Conservation (phyloP, 441 rosid genomes). For the Erodium chrysanthum region DNA sequence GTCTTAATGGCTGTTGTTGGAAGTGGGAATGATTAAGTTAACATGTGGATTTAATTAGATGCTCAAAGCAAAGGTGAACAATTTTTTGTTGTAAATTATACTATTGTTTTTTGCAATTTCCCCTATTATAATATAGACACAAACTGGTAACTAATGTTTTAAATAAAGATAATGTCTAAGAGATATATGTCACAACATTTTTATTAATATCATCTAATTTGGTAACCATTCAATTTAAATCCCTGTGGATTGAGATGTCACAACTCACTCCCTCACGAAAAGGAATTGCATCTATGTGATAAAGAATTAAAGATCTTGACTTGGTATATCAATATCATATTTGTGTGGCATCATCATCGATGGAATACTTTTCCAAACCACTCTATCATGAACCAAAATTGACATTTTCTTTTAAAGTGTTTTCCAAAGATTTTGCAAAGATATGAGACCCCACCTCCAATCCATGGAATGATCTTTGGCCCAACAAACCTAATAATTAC, state of each 20-base stretch:
- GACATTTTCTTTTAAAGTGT: background rate
- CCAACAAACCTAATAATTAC: background rate
- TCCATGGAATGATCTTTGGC: background rate
- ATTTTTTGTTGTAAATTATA: too few species aligned
- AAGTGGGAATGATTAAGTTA: too few species aligned
- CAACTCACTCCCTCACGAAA: background rate
- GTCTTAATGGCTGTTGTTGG: too few species aligned
- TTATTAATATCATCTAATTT: too few species aligned
- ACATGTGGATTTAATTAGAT: too few species aligned
- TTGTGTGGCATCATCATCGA: background rate
- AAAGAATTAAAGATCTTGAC: background rate
- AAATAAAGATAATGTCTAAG: too few species aligned
- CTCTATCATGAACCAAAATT: background rate
- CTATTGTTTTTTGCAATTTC: too few species aligned
- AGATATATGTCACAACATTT: too few species aligned
- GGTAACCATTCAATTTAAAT: background rate
- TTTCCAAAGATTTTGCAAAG: conserved; percentile 1
- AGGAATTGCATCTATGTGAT: too few species aligned
- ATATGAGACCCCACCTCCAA: background rate
- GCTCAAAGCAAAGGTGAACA: too few species aligned
- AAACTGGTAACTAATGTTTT: too few species aligned
- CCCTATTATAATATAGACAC: too few species aligned
- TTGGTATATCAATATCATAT: background rate
- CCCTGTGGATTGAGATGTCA: background rate
- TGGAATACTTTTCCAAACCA: background rate